Percentiles rank a stretch among this genome's conserved stretches.
These are phyloP conservation scores for Ilex aquifolium DNA, from an alignment of 257 asterid genomes.

Conservation along the genomic window DNA sequence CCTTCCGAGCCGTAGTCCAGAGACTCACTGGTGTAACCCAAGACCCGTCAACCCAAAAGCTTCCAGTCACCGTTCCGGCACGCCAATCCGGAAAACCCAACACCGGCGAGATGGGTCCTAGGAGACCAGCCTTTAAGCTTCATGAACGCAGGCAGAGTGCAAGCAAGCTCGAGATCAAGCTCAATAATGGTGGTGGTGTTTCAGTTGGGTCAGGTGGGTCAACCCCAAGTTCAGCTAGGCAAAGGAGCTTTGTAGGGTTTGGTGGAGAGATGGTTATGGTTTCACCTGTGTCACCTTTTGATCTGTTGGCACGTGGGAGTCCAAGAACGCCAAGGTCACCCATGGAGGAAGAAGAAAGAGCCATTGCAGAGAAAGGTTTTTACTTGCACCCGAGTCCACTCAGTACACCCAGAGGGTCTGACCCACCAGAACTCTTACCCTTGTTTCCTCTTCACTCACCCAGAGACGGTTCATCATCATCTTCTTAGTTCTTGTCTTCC, in stretches of 20 bases:
- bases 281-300: slow-evolving; percentile 79
- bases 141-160: slow-evolving; percentile 62
- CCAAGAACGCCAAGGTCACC: slow-evolving; percentile 48
- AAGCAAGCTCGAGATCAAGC: slow-evolving; percentile 57
- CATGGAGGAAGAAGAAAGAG: slow-evolving; percentile 55
- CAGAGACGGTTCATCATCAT: slow-evolving; percentile 7
- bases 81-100: slow-evolving; percentile 23
- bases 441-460: slow-evolving; percentile 73
- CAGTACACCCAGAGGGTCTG: slow-evolving; percentile 53
- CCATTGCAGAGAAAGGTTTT: slow-evolving; percentile 61
- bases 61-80: not conserved
- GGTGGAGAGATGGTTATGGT: slow-evolving; percentile 28
- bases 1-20: slow-evolving; percentile 75
- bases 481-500: slow-evolving; percentile 3
- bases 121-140: slow-evolving; percentile 50
- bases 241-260: slow-evolving; percentile 16
- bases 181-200: slow-evolving; percentile 15
- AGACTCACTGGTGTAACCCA: slow-evolving; percentile 54
- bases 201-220: slow-evolving; percentile 5
- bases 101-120: slow-evolving; percentile 34
- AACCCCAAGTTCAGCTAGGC: slow-evolving; percentile 6
- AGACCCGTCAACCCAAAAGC: slow-evolving; percentile 6
- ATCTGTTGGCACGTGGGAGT: slow-evolving; percentile 42
- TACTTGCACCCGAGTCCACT: slow-evolving; percentile 69
- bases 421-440: slow-evolving; percentile 74